Conservation (phyloP, 345 rosid species). For the Passiflora organensis region DNA sequence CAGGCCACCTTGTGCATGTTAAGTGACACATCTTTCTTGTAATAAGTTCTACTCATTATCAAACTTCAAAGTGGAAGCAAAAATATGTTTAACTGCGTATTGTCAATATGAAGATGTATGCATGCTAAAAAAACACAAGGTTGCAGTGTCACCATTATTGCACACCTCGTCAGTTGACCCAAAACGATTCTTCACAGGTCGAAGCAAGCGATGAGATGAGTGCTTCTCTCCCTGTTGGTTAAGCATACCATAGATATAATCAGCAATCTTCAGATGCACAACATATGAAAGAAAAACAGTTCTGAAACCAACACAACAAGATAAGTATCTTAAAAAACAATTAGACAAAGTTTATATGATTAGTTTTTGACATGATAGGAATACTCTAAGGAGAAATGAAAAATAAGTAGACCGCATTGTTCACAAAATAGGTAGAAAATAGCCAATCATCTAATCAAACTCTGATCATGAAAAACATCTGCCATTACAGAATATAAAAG, state of each 20-base stretch:
- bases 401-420: not conserved
- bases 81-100: not conserved
- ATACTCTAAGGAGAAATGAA: not conserved
- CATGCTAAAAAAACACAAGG: constrained; percentile 1
- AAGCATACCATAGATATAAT: constrained; percentile 1
- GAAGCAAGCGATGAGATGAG: constrained; percentile 81
- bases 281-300: not conserved
- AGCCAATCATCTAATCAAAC: too few species aligned
- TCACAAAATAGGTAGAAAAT: too few species aligned
- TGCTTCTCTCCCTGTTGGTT: constrained; percentile 74
- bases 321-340: not conserved
- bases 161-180: constrained; percentile 91
- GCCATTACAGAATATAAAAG: constrained; percentile 10
- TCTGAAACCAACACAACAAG: constrained; percentile 1
- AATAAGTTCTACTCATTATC: not conserved
- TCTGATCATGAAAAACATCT: too few species aligned
- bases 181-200: constrained; percentile 89
- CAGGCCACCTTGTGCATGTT: too few species aligned
- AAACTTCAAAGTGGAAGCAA: not conserved
- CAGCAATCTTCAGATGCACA: constrained; percentile 5
- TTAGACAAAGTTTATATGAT: not conserved
- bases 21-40: too few species aligned
- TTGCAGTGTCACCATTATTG: constrained; percentile 1
- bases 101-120: not conserved
- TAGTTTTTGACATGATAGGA: not conserved